phyloP scores from a whole-genome alignment of 257 asterid species.

The Petrea volubilis region DNA sequence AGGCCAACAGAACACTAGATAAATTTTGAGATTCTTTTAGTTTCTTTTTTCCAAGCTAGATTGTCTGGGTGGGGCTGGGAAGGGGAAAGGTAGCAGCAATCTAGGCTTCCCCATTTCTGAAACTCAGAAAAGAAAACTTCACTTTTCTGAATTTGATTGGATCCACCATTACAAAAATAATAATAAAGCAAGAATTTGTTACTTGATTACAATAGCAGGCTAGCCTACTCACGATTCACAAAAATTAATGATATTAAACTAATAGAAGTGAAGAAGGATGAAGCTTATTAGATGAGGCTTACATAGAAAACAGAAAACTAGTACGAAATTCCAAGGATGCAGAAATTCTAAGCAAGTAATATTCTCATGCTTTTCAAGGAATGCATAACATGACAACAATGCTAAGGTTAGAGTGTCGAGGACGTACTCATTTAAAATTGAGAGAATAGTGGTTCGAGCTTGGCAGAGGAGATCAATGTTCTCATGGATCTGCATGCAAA shows the following conservation, averaged over 20 bases:
- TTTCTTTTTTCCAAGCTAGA: no score
- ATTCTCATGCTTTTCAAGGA: no score
- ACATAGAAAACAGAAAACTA: no score
- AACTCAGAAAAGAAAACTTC: background rate
- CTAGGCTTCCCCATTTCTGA: no score
- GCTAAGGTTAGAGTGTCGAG: background rate
- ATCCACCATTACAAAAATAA: background rate
- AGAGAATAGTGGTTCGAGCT: conserved; percentile 63
- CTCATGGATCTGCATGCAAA: conserved; percentile 67
- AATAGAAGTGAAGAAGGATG: background rate
- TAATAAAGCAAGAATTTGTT: background rate
- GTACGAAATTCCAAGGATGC: no score
- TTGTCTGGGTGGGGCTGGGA: no score
- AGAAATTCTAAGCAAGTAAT: no score
- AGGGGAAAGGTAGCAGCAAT: no score
- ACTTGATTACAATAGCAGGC: background rate
- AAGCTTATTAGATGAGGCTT: no score
- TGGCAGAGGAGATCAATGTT: conserved; percentile 67
- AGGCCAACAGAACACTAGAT: no score
- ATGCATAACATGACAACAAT: background rate
- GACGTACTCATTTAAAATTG: conserved; percentile 70
- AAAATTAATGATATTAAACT: background rate
- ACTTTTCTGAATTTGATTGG: background rate
- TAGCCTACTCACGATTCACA: background rate
- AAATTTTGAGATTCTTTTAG: no score